Percentiles rank a stretch among this genome's conserved stretches.
Evolutionary conservation across 768 basidiomycete genomes (phyloP).

Genomic region (Auriscalpium vulgare): DNA sequence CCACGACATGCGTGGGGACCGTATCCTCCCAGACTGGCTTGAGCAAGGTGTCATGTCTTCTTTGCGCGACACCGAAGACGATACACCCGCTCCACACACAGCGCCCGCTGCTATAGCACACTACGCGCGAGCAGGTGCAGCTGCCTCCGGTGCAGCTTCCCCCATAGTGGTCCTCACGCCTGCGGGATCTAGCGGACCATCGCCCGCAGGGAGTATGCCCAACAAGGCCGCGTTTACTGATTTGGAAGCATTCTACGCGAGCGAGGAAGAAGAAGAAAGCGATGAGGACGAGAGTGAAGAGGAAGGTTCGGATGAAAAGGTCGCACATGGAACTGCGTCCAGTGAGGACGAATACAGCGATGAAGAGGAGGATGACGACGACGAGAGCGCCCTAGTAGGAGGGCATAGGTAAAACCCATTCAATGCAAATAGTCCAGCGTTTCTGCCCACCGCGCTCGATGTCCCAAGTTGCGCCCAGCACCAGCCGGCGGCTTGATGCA

Average conservation of each 20-base stretch:
- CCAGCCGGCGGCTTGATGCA: too few species aligned
- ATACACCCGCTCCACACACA: constrained; percentile 26
- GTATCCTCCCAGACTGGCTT: constrained; percentile 74
- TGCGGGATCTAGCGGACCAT: constrained; percentile 26
- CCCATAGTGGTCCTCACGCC: constrained; percentile 50
- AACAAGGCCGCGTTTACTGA: constrained; percentile 44
- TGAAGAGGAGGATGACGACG: constrained; percentile 24
- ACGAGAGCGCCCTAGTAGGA: constrained; percentile 9
- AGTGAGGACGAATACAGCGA: constrained; percentile 17
- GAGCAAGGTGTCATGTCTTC: constrained; percentile 77
- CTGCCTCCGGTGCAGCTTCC: constrained; percentile 24
- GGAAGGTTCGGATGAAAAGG: constrained; percentile 28
- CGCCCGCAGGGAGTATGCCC: constrained; percentile 25
- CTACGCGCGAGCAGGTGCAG: constrained; percentile 21
- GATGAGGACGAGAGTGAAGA: constrained; percentile 18
- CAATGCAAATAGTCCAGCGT: too few species aligned
- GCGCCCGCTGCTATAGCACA: constrained; percentile 35
- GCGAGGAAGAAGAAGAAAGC: constrained; percentile 26
- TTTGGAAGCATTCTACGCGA: constrained; percentile 65
- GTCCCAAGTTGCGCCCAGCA: too few species aligned
- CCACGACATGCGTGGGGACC: constrained; percentile 43
- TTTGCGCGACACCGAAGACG: constrained; percentile 63
- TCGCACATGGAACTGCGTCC: constrained; percentile 12
- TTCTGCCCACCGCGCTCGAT: too few species aligned
- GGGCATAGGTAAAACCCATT: too few species aligned